Evolutionary conservation across 164 flowering plant species (phyloP).

Genomic region (Tetracentron sinense): DNA sequence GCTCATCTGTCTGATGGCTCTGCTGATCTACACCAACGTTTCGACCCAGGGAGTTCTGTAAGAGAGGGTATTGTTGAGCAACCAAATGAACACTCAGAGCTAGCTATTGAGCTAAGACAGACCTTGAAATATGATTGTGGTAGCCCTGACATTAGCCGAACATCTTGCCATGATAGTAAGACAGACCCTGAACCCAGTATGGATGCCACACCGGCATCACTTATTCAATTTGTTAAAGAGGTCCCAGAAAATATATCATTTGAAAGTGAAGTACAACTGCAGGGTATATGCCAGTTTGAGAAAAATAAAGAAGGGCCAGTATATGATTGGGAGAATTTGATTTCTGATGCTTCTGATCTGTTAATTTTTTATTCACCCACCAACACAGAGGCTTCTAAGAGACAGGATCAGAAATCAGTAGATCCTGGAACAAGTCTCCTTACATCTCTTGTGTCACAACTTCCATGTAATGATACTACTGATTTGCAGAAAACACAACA

Average conservation of each 20-base stretch:
- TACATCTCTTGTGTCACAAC: constrained; percentile 23
- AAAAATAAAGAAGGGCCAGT: constrained; percentile 36
- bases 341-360: constrained; percentile 52
- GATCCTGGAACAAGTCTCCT: constrained; percentile 26
- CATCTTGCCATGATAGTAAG: constrained; percentile 17
- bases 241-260: constrained; percentile 20
- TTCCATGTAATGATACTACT: constrained; percentile 22
- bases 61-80: constrained; percentile 33
- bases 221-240: constrained; percentile 29
- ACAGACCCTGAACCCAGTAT: constrained; percentile 16
- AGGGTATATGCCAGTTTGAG: constrained; percentile 27
- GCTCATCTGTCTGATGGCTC: constrained; percentile 24
- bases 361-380: constrained; percentile 58
- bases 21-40: constrained; percentile 29
- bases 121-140: constrained; percentile 41
- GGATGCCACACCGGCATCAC: constrained; percentile 21
- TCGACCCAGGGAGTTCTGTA: constrained; percentile 21
- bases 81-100: constrained; percentile 28
- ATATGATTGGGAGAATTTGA: constrained; percentile 75
- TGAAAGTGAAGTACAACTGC: constrained; percentile 26
- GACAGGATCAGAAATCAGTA: constrained; percentile 27
- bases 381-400: constrained; percentile 38
- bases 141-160: constrained; percentile 31
- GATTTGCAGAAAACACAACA: constrained; percentile 20
- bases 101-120: constrained; percentile 36